Evolutionary conservation across 1,284 basidiomycete genomes (phyloP).

Genomic region (Cutaneotrichosporon cyanovorans): DNA sequence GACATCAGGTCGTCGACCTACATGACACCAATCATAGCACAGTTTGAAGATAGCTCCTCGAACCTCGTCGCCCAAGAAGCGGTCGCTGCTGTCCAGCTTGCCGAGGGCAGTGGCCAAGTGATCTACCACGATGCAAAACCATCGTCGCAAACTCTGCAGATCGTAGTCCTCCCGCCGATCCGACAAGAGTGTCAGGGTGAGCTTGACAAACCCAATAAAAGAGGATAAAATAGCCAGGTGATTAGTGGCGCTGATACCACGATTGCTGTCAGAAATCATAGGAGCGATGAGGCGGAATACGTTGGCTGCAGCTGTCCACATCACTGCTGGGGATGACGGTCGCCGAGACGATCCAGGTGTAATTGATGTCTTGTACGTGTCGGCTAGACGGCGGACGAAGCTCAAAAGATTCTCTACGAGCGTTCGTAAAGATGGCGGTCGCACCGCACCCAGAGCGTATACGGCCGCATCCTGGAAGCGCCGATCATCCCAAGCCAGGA

Average conservation of each 20-base stretch:
- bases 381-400: constrained; percentile 63
- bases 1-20: constrained; percentile 66
- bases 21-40: constrained; percentile 90
- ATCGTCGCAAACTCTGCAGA: constrained; percentile 72
- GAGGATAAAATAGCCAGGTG: constrained; percentile 63
- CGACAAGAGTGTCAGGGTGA: constrained; percentile 69
- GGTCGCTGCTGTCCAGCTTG: constrained; percentile 62
- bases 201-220: constrained; percentile 77
- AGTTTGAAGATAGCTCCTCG: constrained; percentile 73
- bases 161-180: constrained; percentile 67
- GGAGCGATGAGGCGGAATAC: constrained; percentile 82
- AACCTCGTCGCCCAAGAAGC: constrained; percentile 67
- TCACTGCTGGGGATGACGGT: constrained; percentile 64
- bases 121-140: constrained; percentile 83
- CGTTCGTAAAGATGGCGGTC: constrained; percentile 65
- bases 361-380: constrained; percentile 43
- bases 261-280: constrained; percentile 54
- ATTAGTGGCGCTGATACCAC: constrained; percentile 52
- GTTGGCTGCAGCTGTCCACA: constrained; percentile 81
- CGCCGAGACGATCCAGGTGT: constrained; percentile 48
- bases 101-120: constrained; percentile 72
- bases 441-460: constrained; percentile 78
- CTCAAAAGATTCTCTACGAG: constrained; percentile 75
- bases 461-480: constrained; percentile 79
- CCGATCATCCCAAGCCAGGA: constrained; percentile 76